phyloP scores from a whole-genome alignment of 169 alveolate genomes.

The Babesia ovis region DNA sequence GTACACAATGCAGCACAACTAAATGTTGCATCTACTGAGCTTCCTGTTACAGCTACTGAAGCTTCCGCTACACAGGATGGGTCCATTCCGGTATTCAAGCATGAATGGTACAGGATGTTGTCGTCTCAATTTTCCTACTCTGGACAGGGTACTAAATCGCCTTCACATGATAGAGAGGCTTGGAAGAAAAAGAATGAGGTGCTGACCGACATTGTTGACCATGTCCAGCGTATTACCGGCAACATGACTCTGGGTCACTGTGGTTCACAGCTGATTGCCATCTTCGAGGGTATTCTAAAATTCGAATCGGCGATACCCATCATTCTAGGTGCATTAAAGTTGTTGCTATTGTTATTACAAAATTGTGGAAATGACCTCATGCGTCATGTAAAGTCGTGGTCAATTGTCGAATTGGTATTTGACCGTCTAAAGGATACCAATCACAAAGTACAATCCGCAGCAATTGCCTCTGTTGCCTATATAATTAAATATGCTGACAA shows the following conservation, averaged over 20 bases:
- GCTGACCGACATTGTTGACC: conserved; percentile 5
- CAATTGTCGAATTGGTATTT: conserved; percentile 34
- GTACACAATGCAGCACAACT: not conserved
- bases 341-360: conserved; percentile 17
- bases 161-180: conserved; percentile 30
- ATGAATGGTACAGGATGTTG: conserved; percentile 12
- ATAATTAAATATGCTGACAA: conserved; percentile 13
- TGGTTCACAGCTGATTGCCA: conserved; percentile 4
- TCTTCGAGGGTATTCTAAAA: conserved; percentile 42
- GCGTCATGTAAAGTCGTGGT: not conserved
- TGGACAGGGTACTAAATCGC: conserved; percentile 2
- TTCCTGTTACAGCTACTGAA: not conserved
- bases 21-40: not conserved
- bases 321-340: conserved; percentile 13
- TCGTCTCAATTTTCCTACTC: conserved; percentile 3
- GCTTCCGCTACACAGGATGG: not conserved
- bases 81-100: not conserved
- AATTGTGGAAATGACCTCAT: conserved; percentile 15
- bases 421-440: conserved; percentile 60
- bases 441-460: conserved; percentile 35
- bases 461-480: conserved; percentile 30
- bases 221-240: not conserved
- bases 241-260: not conserved
- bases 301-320: conserved; percentile 61
- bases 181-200: conserved; percentile 51